phyloP scores from a whole-genome alignment of 2,329 filamentous ascomycete species.

The Neonectria ditissima region DNA sequence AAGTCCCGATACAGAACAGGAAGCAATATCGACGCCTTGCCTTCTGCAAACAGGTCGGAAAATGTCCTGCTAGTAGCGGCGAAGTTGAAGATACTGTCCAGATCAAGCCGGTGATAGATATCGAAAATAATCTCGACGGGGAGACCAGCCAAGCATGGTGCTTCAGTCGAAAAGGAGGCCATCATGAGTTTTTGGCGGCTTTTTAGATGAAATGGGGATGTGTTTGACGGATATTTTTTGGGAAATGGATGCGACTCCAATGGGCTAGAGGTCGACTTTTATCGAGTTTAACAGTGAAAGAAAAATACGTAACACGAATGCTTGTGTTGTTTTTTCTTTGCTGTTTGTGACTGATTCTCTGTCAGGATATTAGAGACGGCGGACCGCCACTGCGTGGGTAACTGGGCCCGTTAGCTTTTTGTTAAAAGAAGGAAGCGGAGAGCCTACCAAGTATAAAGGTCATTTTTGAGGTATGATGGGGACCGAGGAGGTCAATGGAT shows the following conservation, averaged over 20 bases:
- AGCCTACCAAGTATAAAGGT: conserved; percentile 30
- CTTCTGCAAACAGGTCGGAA: conserved; percentile 54
- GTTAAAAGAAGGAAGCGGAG: not conserved
- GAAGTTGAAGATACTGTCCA: conserved; percentile 55
- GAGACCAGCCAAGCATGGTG: conserved; percentile 45
- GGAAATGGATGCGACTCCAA: not conserved
- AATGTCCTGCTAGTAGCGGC: conserved; percentile 54
- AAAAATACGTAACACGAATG: not conserved
- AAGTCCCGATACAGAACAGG: conserved; percentile 57
- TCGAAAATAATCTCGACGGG: conserved; percentile 63
- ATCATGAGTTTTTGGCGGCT: conserved; percentile 25
- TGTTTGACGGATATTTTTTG: not conserved
- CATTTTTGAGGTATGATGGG: conserved; percentile 31
- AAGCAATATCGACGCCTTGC: conserved; percentile 57
- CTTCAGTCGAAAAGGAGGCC: conserved; percentile 29
- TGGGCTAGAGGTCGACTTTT: conserved; percentile 1
- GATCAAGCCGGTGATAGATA: conserved; percentile 59
- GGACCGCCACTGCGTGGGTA: conserved; percentile 17
- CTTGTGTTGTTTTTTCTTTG: conserved; percentile 9
- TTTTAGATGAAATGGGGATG: not conserved
- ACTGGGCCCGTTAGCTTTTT: conserved; percentile 18
- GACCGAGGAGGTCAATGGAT: conserved; percentile 14
- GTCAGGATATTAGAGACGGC: conserved; percentile 24
- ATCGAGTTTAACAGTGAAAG: conserved; percentile 4
- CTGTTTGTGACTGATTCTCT: conserved; percentile 10